A percentile compares a stretch with the other conserved stretches of the same genome.
These are phyloP conservation scores for Theobroma cacao DNA, from an alignment of 345 rosid genomes.

Conservation along the genomic window DNA sequence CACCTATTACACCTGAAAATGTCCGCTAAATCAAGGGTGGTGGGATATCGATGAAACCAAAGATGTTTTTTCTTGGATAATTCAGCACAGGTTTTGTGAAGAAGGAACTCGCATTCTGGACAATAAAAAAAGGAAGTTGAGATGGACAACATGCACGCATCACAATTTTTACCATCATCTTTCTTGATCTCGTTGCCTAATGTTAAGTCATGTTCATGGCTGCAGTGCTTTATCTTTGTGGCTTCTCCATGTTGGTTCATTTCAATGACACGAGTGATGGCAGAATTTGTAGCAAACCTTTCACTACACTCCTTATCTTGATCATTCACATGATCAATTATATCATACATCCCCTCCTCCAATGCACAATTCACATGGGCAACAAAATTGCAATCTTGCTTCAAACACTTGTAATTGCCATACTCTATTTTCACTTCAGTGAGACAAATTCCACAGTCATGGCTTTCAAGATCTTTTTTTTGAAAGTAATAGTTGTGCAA, in stretches of 20 bases:
- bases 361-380: slow-evolving; percentile 27
- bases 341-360: slow-evolving; percentile 8
- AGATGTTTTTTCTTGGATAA: slow-evolving; percentile 10
- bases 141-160: background rate
- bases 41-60: background rate
- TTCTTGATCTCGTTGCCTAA: background rate
- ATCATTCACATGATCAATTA: background rate
- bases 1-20: background rate
- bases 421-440: background rate
- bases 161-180: background rate
- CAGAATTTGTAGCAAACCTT: background rate
- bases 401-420: slow-evolving; percentile 19
- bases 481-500: background rate
- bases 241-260: background rate
- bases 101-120: slow-evolving; percentile 1
- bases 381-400: background rate
- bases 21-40: background rate
- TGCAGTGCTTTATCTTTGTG: background rate
- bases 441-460: slow-evolving; percentile 14
- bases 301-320: background rate
- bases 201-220: background rate
- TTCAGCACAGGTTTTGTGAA: slow-evolving; percentile 22
- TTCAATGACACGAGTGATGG: background rate
- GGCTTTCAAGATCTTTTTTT: background rate
- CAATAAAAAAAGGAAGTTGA: slow-evolving; percentile 13